Evolutionary conservation across 2,329 filamentous ascomycete species (phyloP).

Genomic region (Alternaria alternata): DNA sequence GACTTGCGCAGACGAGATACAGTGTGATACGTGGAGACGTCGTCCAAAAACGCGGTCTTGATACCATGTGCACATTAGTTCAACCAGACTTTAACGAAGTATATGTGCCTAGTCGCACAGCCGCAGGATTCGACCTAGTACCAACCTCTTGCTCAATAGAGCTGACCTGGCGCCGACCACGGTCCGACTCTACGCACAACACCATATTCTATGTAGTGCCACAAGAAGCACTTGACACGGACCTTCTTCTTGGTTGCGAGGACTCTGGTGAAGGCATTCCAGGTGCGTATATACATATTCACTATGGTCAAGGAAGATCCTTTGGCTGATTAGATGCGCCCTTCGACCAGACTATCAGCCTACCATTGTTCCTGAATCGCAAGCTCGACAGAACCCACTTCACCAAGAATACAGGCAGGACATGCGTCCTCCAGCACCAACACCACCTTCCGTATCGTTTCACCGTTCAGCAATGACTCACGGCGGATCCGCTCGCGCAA

Average conservation of each 20-base stretch:
- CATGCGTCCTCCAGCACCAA: not conserved
- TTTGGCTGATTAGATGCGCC: not conserved
- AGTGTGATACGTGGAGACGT: constrained; percentile 11
- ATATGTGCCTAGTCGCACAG: not conserved
- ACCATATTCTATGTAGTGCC: constrained; percentile 11
- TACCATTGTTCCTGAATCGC: not conserved
- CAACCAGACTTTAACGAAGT: not conserved
- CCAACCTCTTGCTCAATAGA: not conserved
- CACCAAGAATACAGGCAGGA: not conserved
- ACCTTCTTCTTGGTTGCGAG: constrained; percentile 4
- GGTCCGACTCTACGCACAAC: not conserved
- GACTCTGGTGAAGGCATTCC: constrained; percentile 4
- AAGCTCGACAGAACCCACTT: not conserved
- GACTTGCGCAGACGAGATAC: constrained; percentile 1
- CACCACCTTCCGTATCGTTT: not conserved
- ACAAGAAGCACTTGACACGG: not conserved
- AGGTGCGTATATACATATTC: constrained; percentile 5
- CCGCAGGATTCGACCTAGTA: not conserved
- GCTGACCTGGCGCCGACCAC: constrained; percentile 4
- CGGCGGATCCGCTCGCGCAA: not conserved
- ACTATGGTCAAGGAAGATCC: not conserved
- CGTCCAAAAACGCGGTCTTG: not conserved
- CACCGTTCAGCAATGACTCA: constrained; percentile 5
- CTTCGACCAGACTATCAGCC: not conserved
- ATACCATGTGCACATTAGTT: too few relatives aligned